Evolutionary conservation across 345 rosid species (phyloP).

Genomic region (Streptanthus diversifolius): DNA sequence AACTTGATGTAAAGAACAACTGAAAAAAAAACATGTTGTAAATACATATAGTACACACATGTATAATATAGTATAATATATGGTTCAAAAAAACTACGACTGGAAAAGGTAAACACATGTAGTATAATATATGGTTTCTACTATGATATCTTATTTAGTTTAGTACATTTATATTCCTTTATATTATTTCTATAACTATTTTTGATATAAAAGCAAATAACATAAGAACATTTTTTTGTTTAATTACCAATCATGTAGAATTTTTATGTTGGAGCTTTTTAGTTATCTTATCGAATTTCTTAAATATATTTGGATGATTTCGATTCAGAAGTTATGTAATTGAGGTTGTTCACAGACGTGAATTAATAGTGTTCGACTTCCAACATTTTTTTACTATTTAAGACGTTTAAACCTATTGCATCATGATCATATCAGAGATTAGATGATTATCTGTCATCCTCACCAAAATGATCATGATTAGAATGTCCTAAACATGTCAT

Average conservation of each 20-base stretch:
- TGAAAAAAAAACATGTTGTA: too few species aligned
- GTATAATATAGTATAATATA: too few species aligned
- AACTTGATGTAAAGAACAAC: too few species aligned
- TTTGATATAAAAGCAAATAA: not conserved
- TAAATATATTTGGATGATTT: not conserved
- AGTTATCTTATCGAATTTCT: not conserved
- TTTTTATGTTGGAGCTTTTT: not conserved
- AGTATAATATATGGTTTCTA: not conserved
- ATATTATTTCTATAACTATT: not conserved
- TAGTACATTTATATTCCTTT: not conserved
- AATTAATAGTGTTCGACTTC: not conserved
- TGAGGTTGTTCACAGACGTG: not conserved
- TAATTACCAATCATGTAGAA: not conserved
- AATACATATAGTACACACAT: too few species aligned
- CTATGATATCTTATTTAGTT: not conserved
- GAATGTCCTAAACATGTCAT: not conserved
- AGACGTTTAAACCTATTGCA: not conserved
- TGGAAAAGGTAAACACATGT: not conserved
- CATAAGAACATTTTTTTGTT: not conserved
- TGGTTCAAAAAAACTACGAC: too few species aligned
- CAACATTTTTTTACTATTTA: not conserved
- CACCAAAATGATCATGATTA: not conserved
- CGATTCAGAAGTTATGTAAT: not conserved
- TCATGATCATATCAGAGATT: not conserved
- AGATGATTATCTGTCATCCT: not conserved